A percentile compares a stretch with the other conserved stretches of the same genome.
These are phyloP conservation scores for Saccharomycopsis synnaedendra DNA, from an alignment of 805 yeast genomes.

Conservation along the genomic window DNA sequence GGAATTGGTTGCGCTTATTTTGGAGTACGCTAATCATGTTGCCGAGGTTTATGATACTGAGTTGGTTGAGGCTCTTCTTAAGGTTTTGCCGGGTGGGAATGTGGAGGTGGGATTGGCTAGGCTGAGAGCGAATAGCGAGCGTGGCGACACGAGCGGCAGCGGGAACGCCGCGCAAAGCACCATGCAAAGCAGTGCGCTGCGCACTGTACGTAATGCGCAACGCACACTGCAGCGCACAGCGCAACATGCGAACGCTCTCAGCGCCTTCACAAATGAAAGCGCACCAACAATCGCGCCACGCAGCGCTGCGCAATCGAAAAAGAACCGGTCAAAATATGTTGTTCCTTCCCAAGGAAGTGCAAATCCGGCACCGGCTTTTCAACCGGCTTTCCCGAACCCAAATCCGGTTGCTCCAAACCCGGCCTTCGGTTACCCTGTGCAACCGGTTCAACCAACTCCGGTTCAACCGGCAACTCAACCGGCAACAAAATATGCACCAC, in stretches of 20 bases:
- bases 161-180: no score
- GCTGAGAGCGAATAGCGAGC: no score
- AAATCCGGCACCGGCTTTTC: constrained; percentile 4
- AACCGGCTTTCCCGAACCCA: constrained; percentile 9
- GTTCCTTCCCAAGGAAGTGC: constrained; percentile 21
- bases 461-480: not conserved
- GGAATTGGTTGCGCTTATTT: constrained; percentile 35
- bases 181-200: no score
- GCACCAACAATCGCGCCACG: no score
- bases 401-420: not conserved
- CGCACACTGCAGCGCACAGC: no score
- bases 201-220: no score
- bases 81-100: constrained; percentile 60
- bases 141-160: no score
- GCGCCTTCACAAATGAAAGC: no score
- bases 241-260: no score
- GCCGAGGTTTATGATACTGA: constrained; percentile 79
- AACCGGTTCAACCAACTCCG: not conserved
- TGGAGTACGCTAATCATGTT: constrained; percentile 74
- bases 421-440: no score
- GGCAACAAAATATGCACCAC: not conserved
- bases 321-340: constrained; percentile 20
- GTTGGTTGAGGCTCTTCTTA: constrained; percentile 61
- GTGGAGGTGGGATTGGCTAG: constrained; percentile 36
- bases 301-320: constrained; percentile 17